These are phyloP conservation scores for Corymbia citriodora DNA, from an alignment of 441 rosid genomes.

Conservation along the genomic window DNA sequence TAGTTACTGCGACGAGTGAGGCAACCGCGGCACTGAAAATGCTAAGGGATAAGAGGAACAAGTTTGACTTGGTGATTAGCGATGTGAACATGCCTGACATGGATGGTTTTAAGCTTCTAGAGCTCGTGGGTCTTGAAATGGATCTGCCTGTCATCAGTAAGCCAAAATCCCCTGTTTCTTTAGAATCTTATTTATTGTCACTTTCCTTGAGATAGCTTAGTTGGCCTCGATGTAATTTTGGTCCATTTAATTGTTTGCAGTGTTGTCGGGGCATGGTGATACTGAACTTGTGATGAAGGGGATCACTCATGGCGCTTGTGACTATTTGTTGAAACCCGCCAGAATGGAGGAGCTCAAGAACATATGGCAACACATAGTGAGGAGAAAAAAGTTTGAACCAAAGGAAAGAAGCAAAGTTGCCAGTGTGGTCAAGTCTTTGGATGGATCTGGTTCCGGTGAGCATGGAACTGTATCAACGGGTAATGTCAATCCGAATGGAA, in stretches of 20 bases:
- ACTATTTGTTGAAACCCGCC: constrained; percentile 5
- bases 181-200: background rate
- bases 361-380: constrained; percentile 1
- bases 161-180: background rate
- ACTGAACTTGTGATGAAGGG: background rate
- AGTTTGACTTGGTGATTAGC: constrained; percentile 84
- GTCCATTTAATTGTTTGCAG: background rate
- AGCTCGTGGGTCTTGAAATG: constrained; percentile 4
- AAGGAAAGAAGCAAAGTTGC: constrained; percentile 28
- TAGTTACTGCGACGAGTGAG: constrained; percentile 84
- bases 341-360: constrained; percentile 4
- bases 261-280: constrained; percentile 4
- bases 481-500: constrained; percentile 5
- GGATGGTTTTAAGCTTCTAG: constrained; percentile 10
- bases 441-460: constrained; percentile 24
- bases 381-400: constrained; percentile 14
- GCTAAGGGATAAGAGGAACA: constrained; percentile 75
- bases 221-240: background rate
- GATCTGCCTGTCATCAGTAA: constrained; percentile 9
- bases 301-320: constrained; percentile 4
- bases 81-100: constrained; percentile 99
- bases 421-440: constrained; percentile 27
- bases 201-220: background rate
- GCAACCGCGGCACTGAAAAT: constrained; percentile 61
- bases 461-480: constrained; percentile 17